These are phyloP conservation scores for Quercus variabilis DNA, from an alignment of 306 rosid species.

Conservation along the genomic window DNA sequence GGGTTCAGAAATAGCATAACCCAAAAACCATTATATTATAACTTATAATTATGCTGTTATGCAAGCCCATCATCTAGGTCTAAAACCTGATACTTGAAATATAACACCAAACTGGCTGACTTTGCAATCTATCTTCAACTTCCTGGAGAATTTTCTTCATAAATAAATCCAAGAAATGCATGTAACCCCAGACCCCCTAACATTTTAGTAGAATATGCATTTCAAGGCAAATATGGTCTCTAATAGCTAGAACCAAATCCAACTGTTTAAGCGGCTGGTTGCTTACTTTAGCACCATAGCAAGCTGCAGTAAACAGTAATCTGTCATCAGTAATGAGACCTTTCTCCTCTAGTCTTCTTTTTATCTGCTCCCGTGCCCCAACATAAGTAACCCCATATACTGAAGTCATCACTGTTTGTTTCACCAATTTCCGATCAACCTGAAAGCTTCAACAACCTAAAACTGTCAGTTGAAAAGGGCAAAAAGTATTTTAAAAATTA, in stretches of 20 bases:
- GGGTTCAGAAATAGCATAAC: no score
- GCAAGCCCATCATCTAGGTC: not conserved
- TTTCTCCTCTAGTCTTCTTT: slow-evolving; percentile 79
- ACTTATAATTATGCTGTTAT: not conserved
- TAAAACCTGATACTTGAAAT: not conserved
- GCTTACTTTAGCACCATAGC: slow-evolving; percentile 84
- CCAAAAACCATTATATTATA: no score
- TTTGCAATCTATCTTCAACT: not conserved
- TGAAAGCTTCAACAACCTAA: slow-evolving; percentile 41
- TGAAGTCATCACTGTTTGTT: slow-evolving; percentile 92
- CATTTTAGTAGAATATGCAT: not conserved
- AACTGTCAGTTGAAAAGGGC: not conserved
- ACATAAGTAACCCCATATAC: slow-evolving; percentile 84
- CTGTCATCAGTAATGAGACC: slow-evolving; percentile 70
- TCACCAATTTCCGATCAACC: slow-evolving; percentile 88
- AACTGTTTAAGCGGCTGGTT: slow-evolving; percentile 11
- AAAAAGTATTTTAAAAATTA: not conserved
- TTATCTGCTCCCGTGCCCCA: slow-evolving; percentile 91
- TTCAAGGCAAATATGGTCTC: slow-evolving; percentile 13
- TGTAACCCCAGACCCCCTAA: not conserved
- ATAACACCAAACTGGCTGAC: not conserved
- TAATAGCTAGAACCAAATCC: slow-evolving; percentile 1
- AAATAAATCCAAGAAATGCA: slow-evolving; percentile 1
- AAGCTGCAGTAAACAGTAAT: slow-evolving; percentile 61
- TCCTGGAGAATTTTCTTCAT: not conserved